Percentiles rank a stretch among this genome's conserved stretches.
phyloP scores from a whole-genome alignment of 257 asterid genomes.

The Misopates orontium region DNA sequence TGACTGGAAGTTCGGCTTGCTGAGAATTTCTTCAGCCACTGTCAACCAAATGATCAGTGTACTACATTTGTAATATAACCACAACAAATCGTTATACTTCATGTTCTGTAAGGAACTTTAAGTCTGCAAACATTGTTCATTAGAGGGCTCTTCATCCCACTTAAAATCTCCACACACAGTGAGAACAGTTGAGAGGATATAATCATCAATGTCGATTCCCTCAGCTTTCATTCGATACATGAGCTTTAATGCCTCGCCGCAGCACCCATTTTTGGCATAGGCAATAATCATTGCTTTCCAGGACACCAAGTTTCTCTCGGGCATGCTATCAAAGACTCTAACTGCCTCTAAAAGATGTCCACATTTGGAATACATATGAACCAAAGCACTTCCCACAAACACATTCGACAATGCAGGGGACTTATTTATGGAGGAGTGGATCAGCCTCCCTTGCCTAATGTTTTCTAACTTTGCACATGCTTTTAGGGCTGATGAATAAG shows the following conservation, averaged over 20 bases:
- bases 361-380: constrained; percentile 84
- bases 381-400: constrained; percentile 89
- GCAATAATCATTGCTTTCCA: constrained; percentile 84
- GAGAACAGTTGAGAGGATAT: constrained; percentile 59
- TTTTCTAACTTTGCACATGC: constrained; percentile 84
- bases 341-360: constrained; percentile 79
- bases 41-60: constrained; percentile 1
- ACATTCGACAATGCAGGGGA: constrained; percentile 60
- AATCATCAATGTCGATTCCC: constrained; percentile 72
- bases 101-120: constrained; percentile 5
- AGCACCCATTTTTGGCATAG: constrained; percentile 68
- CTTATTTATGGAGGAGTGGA: constrained; percentile 75
- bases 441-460: constrained; percentile 58
- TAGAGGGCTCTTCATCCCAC: constrained; percentile 35
- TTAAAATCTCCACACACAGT: constrained; percentile 67
- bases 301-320: constrained; percentile 67
- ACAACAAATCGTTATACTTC: neutral
- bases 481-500: constrained; percentile 82
- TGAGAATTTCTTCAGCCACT: neutral
- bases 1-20: neutral
- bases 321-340: constrained; percentile 78
- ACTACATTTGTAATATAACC: neutral
- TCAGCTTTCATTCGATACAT: constrained; percentile 77
- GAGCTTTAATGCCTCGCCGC: constrained; percentile 81
- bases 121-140: constrained; percentile 40